Conservation (phyloP, 2,329 filamentous ascomycete species). For the Thelonectria olida region DNA sequence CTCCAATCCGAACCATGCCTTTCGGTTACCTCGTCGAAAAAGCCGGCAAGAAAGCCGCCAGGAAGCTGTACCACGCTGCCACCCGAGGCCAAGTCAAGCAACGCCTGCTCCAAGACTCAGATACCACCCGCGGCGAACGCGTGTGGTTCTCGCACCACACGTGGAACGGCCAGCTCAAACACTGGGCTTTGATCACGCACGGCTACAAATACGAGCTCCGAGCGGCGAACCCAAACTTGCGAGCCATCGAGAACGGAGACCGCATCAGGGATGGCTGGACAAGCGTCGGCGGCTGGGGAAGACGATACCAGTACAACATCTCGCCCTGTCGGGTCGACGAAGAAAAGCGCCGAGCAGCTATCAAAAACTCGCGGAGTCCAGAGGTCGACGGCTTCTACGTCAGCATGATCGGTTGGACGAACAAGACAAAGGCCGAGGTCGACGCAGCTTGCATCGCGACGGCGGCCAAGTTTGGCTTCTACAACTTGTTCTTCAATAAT, state of each 20-base stretch:
- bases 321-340: neutral
- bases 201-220: constrained; percentile 1
- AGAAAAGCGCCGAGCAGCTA: neutral
- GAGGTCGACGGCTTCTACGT: neutral
- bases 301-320: neutral
- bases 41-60: too few relatives aligned
- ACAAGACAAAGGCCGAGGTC: neutral
- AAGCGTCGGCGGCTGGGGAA: neutral
- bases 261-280: neutral
- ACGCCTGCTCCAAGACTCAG: neutral
- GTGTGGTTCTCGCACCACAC: constrained; percentile 1
- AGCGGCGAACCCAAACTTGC: neutral
- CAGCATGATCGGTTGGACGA: neutral
- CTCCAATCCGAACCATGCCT: too few relatives aligned
- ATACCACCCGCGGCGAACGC: neutral
- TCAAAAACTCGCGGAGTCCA: neutral
- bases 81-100: neutral
- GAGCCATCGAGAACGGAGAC: neutral
- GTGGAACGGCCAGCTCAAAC: neutral
- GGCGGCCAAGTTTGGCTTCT: neutral
- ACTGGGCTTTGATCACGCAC: neutral
- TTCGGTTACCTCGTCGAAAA: too few relatives aligned
- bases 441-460: neutral
- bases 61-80: too few relatives aligned
- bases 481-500: neutral